phyloP scores from a whole-genome alignment of 2,329 filamentous ascomycete species.

The Hypoxylon sp. region DNA sequence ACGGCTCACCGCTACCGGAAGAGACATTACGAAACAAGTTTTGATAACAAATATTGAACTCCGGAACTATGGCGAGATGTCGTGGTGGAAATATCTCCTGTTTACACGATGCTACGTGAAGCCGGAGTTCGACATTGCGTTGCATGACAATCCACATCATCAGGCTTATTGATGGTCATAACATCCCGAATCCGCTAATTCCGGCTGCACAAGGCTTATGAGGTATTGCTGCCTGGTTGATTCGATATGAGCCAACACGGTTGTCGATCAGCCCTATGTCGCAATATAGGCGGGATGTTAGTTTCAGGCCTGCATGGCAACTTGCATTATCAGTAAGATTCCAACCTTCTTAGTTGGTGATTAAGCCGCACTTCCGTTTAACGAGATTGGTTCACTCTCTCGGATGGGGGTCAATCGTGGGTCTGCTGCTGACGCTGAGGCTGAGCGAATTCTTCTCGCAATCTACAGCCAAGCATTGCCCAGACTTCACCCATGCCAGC shows the following conservation, averaged over 20 bases:
- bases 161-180: neutral
- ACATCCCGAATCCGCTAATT: neutral
- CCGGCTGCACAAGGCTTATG: neutral
- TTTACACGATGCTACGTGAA: neutral
- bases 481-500: neutral
- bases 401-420: neutral
- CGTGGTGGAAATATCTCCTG: neutral
- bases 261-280: neutral
- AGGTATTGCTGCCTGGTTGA: neutral
- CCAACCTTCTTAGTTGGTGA: neutral
- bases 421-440: neutral
- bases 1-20: neutral
- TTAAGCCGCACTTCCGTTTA: neutral
- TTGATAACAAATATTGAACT: neutral
- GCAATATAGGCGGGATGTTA: neutral
- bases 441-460: neutral
- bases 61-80: neutral
- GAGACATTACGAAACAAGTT: neutral
- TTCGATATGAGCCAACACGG: neutral
- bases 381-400: neutral
- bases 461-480: neutral
- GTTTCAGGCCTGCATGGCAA: neutral
- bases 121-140: neutral
- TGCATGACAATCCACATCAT: neutral
- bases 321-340: neutral